These are phyloP conservation scores for Saturnispora ahearnii DNA, from an alignment of 805 yeast species.

Conservation along the genomic window DNA sequence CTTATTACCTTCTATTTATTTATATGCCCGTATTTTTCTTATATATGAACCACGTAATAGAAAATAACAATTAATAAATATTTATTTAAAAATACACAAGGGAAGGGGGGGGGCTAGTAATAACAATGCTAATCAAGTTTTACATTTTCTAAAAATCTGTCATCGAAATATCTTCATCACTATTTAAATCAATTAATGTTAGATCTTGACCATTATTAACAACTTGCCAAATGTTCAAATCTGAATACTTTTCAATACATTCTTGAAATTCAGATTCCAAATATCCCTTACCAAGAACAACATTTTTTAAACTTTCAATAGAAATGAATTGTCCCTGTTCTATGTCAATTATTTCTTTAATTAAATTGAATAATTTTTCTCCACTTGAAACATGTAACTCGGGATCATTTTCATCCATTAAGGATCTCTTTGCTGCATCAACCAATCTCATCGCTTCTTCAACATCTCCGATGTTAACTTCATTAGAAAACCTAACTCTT, in stretches of 20 bases:
- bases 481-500: slow-evolving; percentile 68
- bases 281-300: slow-evolving; percentile 72
- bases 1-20: background rate
- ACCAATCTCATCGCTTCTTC: slow-evolving; percentile 90
- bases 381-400: slow-evolving; percentile 55
- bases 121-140: background rate
- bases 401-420: slow-evolving; percentile 45
- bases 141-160: background rate
- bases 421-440: slow-evolving; percentile 79
- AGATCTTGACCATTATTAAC: slow-evolving; percentile 61
- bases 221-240: slow-evolving; percentile 66
- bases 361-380: slow-evolving; percentile 63
- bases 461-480: slow-evolving; percentile 70
- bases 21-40: background rate
- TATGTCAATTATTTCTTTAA: slow-evolving; percentile 36
- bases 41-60: background rate
- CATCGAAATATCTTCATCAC: slow-evolving; percentile 23
- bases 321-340: slow-evolving; percentile 27
- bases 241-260: slow-evolving; percentile 67
- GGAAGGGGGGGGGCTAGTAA: background rate
- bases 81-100: background rate
- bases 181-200: slow-evolving; percentile 39
- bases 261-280: slow-evolving; percentile 69
- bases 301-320: slow-evolving; percentile 46
- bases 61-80: background rate